Evolutionary conservation across 208 protist genomes (phyloP).

Genomic region (Leishmania aethiopica): DNA sequence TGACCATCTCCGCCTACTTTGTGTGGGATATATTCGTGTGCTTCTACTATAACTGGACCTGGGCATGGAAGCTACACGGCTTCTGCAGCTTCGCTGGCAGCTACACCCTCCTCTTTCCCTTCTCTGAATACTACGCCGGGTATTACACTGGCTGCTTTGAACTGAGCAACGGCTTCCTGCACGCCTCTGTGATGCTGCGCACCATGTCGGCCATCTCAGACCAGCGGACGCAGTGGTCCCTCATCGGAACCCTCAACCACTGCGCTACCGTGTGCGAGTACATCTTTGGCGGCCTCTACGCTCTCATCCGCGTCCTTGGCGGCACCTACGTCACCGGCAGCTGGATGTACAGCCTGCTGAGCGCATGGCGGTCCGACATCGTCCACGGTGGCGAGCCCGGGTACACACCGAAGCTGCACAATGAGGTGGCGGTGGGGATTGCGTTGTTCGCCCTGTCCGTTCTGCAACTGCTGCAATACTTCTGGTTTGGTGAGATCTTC

Average conservation of each 20-base stretch:
- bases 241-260: slow-evolving; percentile 24
- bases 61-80: slow-evolving; percentile 78
- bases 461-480: slow-evolving; percentile 79
- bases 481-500: slow-evolving; percentile 80
- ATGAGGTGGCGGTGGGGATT: slow-evolving; percentile 55
- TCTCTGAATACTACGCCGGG: slow-evolving; percentile 65
- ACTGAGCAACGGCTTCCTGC: slow-evolving; percentile 74
- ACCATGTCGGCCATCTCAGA: slow-evolving; percentile 29
- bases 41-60: slow-evolving; percentile 71
- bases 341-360: slow-evolving; percentile 42
- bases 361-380: slow-evolving; percentile 36
- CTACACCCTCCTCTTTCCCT: slow-evolving; percentile 79
- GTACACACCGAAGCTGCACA: slow-evolving; percentile 50
- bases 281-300: slow-evolving; percentile 66
- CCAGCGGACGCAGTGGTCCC: slow-evolving; percentile 19
- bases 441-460: slow-evolving; percentile 48
- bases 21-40: slow-evolving; percentile 83
- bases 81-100: slow-evolving; percentile 67
- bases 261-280: slow-evolving; percentile 46
- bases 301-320: slow-evolving; percentile 69
- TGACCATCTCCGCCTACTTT: slow-evolving; percentile 80
- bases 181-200: slow-evolving; percentile 58
- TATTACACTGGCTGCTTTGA: slow-evolving; percentile 91
- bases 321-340: slow-evolving; percentile 57
- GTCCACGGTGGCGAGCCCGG: slow-evolving; percentile 27